Base-by-base conservation (phyloP, 345 rosid species). In the Arabidopsis suecica region DNA sequence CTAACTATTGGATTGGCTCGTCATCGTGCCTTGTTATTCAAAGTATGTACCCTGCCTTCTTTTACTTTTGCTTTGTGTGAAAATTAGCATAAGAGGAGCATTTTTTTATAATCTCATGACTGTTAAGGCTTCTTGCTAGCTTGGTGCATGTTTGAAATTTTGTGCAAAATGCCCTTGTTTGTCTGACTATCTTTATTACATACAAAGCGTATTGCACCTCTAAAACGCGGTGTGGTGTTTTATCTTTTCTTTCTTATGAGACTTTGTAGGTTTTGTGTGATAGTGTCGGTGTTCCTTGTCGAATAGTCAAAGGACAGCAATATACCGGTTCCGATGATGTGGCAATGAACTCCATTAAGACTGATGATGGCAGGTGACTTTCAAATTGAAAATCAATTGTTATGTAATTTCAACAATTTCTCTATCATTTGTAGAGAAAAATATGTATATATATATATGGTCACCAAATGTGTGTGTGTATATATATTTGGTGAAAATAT, bases 21-120 rank as follows among this genome's bases (percentile, higher is more conserved):
- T 78, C 98, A 93, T 77, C 96, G 98, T 48, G 98, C 98, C 37
- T 81, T 93, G 83, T 72, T 93, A 78, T 93, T 90, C 84, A 93
- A 93, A 94, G 98, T 93, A 83, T 61, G 72, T 79, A 54, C 42
- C 63, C 16, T 23, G 13, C 41, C 22, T 57, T 34, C 41, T 16
- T 54, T 61, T 61, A 23, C 16, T 53, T 54, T 72, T 69, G 1
- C 36, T 38, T 53, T 53, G 34, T 25, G 63, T 49, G 59, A 34
- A n/a, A 33, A 64, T 61, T 51, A 36, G 65, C 48, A 41, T 41
- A 68, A 41, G 58, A 66, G 63, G 40, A 64, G 7, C 6, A 20
- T 16, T 18, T 75, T 23, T 4, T 34, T 37, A 3, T 3, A 20
- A 9, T 51, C 36, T 9, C n/a, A n/a, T 68, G 55, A 40, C 50